These are phyloP conservation scores for Crepidotus variabilis DNA, from an alignment of 768 basidiomycete genomes.

Conservation along the genomic window DNA sequence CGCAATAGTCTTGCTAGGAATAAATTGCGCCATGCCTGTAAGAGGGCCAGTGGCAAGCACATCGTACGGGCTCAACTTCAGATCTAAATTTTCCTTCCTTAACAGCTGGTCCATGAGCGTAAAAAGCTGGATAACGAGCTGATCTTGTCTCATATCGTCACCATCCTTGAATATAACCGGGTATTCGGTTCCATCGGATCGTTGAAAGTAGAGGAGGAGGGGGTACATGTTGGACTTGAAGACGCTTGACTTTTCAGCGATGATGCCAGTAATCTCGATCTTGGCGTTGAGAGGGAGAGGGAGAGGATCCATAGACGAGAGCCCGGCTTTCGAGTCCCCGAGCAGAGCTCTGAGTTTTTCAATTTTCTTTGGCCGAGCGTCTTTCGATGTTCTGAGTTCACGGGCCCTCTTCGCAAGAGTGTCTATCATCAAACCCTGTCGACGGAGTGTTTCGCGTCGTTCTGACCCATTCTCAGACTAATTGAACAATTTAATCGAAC, in stretches of 20 bases:
- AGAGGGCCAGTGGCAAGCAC: conserved; percentile 89
- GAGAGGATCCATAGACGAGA: conserved; percentile 74
- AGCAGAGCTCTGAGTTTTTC: conserved; percentile 88
- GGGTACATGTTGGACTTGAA: conserved; percentile 98
- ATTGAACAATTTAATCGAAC: not conserved
- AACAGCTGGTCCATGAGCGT: conserved; percentile 95
- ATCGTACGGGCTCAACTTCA: conserved; percentile 87
- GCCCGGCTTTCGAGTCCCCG: conserved; percentile 79
- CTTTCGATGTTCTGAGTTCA: conserved; percentile 86
- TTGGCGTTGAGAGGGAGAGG: conserved; percentile 91
- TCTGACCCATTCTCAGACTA: conserved; percentile 75
- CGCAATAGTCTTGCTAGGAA: conserved; percentile 93
- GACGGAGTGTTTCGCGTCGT: conserved; percentile 82
- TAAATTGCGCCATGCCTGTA: conserved; percentile 96
- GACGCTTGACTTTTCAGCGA: conserved; percentile 87
- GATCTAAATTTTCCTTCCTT: conserved; percentile 91
- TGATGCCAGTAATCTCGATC: conserved; percentile 80
- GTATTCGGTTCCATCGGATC: conserved; percentile 79
- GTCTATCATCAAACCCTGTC: conserved; percentile 88
- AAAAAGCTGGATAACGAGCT: conserved; percentile 97
- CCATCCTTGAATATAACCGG: conserved; percentile 99
- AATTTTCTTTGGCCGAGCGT: conserved; percentile 94
- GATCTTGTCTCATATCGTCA: conserved; percentile 98
- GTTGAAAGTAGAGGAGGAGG: conserved; percentile 85
- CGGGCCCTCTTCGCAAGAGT: conserved; percentile 82